Evolutionary conservation across 139 green algal genomes (phyloP), one percentile per base, ranked within the genome.

Genomic region (Astrephomene gubernaculifera): DNA sequence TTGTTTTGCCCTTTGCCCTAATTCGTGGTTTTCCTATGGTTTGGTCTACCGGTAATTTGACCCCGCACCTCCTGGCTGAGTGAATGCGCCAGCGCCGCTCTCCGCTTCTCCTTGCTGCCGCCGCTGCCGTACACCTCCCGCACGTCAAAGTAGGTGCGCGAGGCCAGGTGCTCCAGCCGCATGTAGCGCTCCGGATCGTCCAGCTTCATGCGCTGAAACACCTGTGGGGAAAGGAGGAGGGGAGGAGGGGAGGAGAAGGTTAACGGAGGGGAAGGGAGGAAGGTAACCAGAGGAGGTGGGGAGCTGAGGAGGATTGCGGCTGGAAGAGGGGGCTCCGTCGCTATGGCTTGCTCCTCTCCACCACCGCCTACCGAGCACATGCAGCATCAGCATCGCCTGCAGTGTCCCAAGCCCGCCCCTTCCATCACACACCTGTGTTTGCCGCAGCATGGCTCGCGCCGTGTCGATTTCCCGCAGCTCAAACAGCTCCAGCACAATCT

Each of bases 401-500:
- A 65, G 12, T 12, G 12, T 17, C 49, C 12, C n/a, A 29, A 10
- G 17, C 63, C 63, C 63, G n/a, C 31, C n/a, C 31, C 6, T 24
- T 39, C 63, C 63, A 6, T 41, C 63, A 10, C 87, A 8, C 73
- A 93, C 93, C 75, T 97, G 92, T 21, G 96, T 97, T 82, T 98
- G 95, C 9, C 95, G 89, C 67, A 99, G 92, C 90, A 99, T 96
- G 14, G 96, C 93, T 1, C 94, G 87, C 36, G 97, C 97, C 29
- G 96, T 97, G 73, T 99, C 97, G 2, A 95, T 83, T 86, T 99
- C 97, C 0, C 95, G 85, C 86, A 99, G 83, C 92, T 99, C 97
- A 36, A 98, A 85, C 96, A 99, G 95, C 90, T 99, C 97, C 78
- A 99, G 88, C 54, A 99, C 93, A 17, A 99, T 93, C 94, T 98